Evolutionary conservation across 1,139 yeast species (phyloP).

Genomic region (Entelexis paramagnoliae): DNA sequence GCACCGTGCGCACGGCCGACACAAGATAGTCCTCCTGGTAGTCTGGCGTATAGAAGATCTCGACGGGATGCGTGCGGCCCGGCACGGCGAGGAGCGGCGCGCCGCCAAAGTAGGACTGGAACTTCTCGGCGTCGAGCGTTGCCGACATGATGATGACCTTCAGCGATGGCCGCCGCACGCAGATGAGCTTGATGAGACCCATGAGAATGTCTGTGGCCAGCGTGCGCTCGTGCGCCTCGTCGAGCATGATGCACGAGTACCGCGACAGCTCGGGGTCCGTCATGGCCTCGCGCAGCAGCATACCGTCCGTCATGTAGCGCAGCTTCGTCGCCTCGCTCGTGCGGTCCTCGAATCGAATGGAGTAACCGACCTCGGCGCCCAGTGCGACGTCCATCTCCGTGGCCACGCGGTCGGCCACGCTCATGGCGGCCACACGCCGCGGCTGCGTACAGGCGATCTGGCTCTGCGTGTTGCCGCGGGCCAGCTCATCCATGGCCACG

Average conservation of each 20-base stretch:
- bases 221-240: slow-evolving; percentile 98
- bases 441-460: slow-evolving; percentile 97
- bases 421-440: slow-evolving; percentile 95
- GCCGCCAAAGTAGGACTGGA: slow-evolving; percentile 75
- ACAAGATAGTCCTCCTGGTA: slow-evolving; percentile 90
- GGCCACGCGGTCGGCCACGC: slow-evolving; percentile 92
- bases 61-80: slow-evolving; percentile 96
- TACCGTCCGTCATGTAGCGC: slow-evolving; percentile 98
- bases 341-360: slow-evolving; percentile 85
- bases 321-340: slow-evolving; percentile 69
- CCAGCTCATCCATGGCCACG: slow-evolving; percentile 85
- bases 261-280: slow-evolving; percentile 73
- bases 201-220: slow-evolving; percentile 91
- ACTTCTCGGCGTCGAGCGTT: slow-evolving; percentile 92
- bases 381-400: slow-evolving; percentile 88
- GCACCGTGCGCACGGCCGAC: slow-evolving; percentile 86
- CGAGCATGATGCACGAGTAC: slow-evolving; percentile 84
- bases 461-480: slow-evolving; percentile 56
- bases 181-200: slow-evolving; percentile 84
- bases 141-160: slow-evolving; percentile 96
- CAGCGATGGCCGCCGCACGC: slow-evolving; percentile 69
- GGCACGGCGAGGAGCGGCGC: slow-evolving; percentile 96
- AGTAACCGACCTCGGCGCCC: slow-evolving; percentile 90
- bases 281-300: slow-evolving; percentile 95
- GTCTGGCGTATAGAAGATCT: slow-evolving; percentile 92